Base-by-base conservation (phyloP, 495 filamentous ascomycete species). In the Schizothecium vesticola region DNA sequence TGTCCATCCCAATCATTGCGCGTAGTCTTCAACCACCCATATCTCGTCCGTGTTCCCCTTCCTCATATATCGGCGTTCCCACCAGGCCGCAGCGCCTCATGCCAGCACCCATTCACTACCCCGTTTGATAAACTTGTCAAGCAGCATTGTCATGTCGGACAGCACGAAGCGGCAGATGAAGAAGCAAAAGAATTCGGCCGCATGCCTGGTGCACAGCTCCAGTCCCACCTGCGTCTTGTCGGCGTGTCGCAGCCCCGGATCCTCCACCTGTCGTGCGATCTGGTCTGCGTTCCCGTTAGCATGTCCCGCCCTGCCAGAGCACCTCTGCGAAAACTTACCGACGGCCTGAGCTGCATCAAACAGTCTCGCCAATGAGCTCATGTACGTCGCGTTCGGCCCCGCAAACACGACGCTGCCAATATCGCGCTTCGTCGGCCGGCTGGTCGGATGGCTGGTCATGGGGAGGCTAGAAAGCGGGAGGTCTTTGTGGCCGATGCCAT, bases 71-170 rank as follows among this genome's bases (percentile, higher is more conserved):
- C 43, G 43, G 43, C 43, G 43, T 51, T 22, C 59, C 22, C 66
- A 25, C 43, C 65, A 31, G 28, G 25, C 43, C n/a, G 5, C 19
- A 63, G 75, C 74, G 80, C 16, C 72, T 84, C 69, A 97, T 55
- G 68, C 70, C 31, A 78, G 81, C 59, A 96, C 95, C 94, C 94
- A 98, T 80, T 99, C 94, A 71, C 88, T 96, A 36, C 94, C 92
- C 68, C 94, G 86, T 83, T 98, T 98, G 76, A 99, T 88, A 74
- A 94, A 98, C 78, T 98, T 99, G 78, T 99, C 95, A 74, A 98
- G 83, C 82, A 99, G 86, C 76, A 97, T 74, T 56, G 88, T 84
- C 68, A 99, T 81, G 78, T 99, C 95, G 9, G 90, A 83, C 59
- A 98, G 78, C 29, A 92, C 93, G 76, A 98, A 99, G 19, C 96